These are phyloP conservation scores for Lunularia cruciata DNA, from an alignment of 225 moss, liverwort and hornwort genomes.

Conservation along the genomic window DNA sequence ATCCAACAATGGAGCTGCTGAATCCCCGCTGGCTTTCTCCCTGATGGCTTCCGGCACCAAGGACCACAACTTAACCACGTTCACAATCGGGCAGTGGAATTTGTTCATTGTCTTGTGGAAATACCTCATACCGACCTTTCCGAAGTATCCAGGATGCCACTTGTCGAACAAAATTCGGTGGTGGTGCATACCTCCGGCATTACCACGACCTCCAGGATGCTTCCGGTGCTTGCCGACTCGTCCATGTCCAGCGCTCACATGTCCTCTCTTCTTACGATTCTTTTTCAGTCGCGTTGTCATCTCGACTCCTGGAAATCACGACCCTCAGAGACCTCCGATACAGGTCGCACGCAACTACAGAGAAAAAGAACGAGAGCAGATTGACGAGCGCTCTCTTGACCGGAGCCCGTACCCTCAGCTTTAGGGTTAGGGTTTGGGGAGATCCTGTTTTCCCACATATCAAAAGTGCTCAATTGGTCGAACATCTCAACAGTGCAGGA, in stretches of 20 bases:
- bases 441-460: too few species aligned
- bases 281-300: conserved; percentile 50
- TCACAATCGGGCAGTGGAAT: conserved; percentile 38
- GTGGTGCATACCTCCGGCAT: conserved; percentile 45
- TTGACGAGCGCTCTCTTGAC: too few species aligned
- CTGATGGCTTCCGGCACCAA: conserved; percentile 28
- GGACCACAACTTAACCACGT: conserved; percentile 44
- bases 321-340: too few species aligned
- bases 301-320: conserved; percentile 18
- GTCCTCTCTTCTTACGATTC: conserved; percentile 51
- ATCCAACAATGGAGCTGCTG: conserved; percentile 26
- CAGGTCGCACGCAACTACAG: too few species aligned
- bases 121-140: conserved; percentile 43
- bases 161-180: conserved; percentile 44
- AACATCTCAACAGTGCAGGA: too few species aligned
- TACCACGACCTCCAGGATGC: conserved; percentile 49
- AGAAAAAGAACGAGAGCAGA: too few species aligned
- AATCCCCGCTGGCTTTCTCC: conserved; percentile 30
- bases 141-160: conserved; percentile 46
- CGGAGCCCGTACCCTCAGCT: too few species aligned
- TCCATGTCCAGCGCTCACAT: conserved; percentile 45
- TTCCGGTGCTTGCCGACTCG: conserved; percentile 44
- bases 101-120: conserved; percentile 44
- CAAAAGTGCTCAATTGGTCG: too few species aligned
- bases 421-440: too few species aligned